These are phyloP conservation scores for Kodamaea arcana DNA, from an alignment of 1,139 yeast genomes.

Conservation along the genomic window DNA sequence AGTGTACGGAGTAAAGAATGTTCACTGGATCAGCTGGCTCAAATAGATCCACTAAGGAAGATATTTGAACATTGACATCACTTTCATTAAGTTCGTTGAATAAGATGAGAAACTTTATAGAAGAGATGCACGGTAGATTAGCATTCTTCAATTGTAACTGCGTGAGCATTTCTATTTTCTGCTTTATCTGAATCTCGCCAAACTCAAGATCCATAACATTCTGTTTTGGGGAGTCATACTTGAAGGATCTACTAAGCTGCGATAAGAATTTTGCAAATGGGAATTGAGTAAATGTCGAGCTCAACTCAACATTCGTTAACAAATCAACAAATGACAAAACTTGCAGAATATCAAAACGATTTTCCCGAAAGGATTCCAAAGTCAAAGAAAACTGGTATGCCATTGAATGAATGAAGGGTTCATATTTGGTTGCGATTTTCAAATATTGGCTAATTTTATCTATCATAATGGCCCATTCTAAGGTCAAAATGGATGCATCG, in stretches of 20 bases:
- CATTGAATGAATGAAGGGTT: slow-evolving; percentile 8
- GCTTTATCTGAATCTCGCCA: slow-evolving; percentile 1
- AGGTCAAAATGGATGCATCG: slow-evolving; percentile 3
- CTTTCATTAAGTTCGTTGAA: background rate
- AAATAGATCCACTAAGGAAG: slow-evolving; percentile 5
- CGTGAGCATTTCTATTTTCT: slow-evolving; percentile 1
- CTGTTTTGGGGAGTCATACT: slow-evolving; percentile 1
- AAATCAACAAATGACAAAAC: slow-evolving; percentile 2
- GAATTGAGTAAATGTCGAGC: background rate
- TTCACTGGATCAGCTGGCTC: slow-evolving; percentile 4
- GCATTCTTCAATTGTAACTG: slow-evolving; percentile 4
- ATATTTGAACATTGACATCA: slow-evolving; percentile 5
- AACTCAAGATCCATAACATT: slow-evolving; percentile 7
- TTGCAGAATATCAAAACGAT: background rate
- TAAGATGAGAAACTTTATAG: slow-evolving; percentile 5
- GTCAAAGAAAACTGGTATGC: slow-evolving; percentile 10
- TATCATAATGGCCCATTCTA: slow-evolving; percentile 13
- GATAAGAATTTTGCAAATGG: slow-evolving; percentile 6
- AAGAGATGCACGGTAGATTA: slow-evolving; percentile 3
- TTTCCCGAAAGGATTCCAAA: slow-evolving; percentile 7
- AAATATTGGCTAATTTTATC: slow-evolving; percentile 6
- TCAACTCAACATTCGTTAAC: slow-evolving; percentile 4
- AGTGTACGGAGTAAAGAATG: slow-evolving; percentile 5
- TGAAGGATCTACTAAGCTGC: slow-evolving; percentile 2
- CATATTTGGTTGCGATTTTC: slow-evolving; percentile 3